Base-by-base conservation (phyloP, 169 alveolate genomes). In the Plasmodium chabaudi region DNA sequence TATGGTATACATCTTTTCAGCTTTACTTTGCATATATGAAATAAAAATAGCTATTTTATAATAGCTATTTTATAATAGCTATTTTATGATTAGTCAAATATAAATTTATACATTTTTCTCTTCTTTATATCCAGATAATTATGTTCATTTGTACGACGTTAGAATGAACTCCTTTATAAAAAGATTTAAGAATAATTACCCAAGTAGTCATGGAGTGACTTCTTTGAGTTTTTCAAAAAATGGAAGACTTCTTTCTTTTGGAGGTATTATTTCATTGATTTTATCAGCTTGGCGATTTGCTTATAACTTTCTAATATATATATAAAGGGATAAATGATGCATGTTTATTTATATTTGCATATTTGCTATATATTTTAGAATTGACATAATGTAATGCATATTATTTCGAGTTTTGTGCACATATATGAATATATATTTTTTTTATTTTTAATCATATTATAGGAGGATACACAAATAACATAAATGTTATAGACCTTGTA, bases 401-500 rank as follows among this genome's bases (percentile, higher is more conserved):
- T 0, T 51, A 51, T 51, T 6, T 51, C n/a, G n/a, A 51, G 17
- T 34, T 34, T 34, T 56, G 23, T 4, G n/a, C 12, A 56, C 23
- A 61, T 61, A 61, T 61, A 61, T 61, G 25, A 7, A 23, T 61
- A 61, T 61, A 9, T 61, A 19, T 73, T 12, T 23, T 59, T 39
- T 27, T 51, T 34, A 39, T 39, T 60, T 5, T 44, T 25, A 9
- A n/a, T 55, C 56, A 51, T 25, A 72, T 21, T 56, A 4, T 39
- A 82, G 90, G 90, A 17, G 90, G 90, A 39, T 82, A 82, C 47
- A 82, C 90, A 42, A 60, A 82, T 82, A 82, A 67, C 56, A 27
- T 82, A 19, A 82, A 82, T 21, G 7, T 82, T 9, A 67, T 82
- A 19, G 90, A 82, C 42, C 17, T 82, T 23, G 90, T 61, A 10